Evolutionary conservation across 208 protist genomes (phyloP).

Genomic region (Giardia duodenalis): DNA sequence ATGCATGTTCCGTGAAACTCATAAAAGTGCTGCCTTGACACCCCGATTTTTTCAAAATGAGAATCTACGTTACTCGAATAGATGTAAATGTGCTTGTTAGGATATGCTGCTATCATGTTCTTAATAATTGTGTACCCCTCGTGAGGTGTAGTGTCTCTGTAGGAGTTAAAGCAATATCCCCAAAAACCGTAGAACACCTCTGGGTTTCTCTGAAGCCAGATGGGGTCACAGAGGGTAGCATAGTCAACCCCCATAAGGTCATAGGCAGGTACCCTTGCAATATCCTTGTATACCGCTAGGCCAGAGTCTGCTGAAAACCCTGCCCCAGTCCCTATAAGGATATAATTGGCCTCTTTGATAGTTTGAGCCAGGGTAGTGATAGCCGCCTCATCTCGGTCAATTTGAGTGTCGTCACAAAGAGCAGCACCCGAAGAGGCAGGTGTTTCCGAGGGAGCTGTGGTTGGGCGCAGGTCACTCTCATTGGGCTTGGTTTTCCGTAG

Average conservation of each 20-base stretch:
- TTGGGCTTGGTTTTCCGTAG: not conserved
- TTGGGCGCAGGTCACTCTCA: not conserved
- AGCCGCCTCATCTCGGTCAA: not conserved
- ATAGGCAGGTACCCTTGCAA: not conserved
- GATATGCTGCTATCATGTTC: not conserved
- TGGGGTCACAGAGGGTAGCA: not conserved
- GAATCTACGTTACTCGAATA: not conserved
- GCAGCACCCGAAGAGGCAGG: no score
- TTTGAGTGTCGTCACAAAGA: not conserved
- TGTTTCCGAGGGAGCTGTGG: not conserved
- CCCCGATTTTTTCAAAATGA: not conserved
- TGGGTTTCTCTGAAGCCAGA: not conserved
- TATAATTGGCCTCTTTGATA: not conserved
- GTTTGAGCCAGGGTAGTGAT: not conserved
- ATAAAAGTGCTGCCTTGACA: not conserved
- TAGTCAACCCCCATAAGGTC: not conserved
- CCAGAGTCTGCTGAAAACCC: slow-evolving; percentile 14
- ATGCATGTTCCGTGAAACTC: not conserved
- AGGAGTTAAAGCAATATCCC: slow-evolving; percentile 11
- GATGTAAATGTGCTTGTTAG: not conserved
- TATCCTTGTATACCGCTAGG: not conserved
- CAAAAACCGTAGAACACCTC: slow-evolving; percentile 14
- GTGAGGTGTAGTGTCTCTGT: not conserved
- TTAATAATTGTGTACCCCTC: not conserved
- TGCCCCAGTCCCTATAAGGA: not conserved